Conservation (phyloP, 352 stramenopile genomes). For the Globisporangium cystogenes region DNA sequence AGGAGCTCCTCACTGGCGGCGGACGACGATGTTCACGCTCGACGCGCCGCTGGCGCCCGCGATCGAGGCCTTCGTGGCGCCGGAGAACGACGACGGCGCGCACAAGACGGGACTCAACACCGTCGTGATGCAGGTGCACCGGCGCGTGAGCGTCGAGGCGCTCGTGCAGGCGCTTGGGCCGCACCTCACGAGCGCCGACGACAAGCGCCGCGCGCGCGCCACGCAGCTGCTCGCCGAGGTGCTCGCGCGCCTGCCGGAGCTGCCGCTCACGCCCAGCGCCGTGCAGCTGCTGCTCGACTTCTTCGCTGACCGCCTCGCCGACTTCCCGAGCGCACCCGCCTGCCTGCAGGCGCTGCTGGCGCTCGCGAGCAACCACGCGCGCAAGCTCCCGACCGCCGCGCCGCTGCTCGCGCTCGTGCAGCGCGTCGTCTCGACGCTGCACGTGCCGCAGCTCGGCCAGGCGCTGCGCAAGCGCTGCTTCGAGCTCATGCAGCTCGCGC, state of each 20-base stretch:
- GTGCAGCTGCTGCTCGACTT: conserved; percentile 79
- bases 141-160: conserved; percentile 66
- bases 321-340: conserved; percentile 77
- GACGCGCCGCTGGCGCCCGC: conserved; percentile 78
- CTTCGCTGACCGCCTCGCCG: conserved; percentile 77
- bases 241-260: conserved; percentile 81
- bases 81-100: conserved; percentile 72
- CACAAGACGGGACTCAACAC: conserved; percentile 87
- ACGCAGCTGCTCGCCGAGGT: conserved; percentile 86
- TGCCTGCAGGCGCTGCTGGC: conserved; percentile 75
- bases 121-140: conserved; percentile 85
- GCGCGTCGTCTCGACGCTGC: conserved; percentile 54
- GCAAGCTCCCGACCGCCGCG: conserved; percentile 41
- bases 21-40: conserved; percentile 77
- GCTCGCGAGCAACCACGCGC: conserved; percentile 61
- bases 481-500: conserved; percentile 66
- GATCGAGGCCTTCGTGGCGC: conserved; percentile 84
- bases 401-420: conserved; percentile 55
- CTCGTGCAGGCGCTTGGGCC: conserved; percentile 74
- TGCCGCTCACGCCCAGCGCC: conserved; percentile 64
- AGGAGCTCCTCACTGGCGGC: no score
- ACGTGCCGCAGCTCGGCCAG: conserved; percentile 80
- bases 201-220: conserved; percentile 74
- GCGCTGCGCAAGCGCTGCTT: conserved; percentile 86
- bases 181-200: conserved; percentile 65